phyloP scores from a whole-genome alignment of 768 basidiomycete species.

The Russula ochroleuca region DNA sequence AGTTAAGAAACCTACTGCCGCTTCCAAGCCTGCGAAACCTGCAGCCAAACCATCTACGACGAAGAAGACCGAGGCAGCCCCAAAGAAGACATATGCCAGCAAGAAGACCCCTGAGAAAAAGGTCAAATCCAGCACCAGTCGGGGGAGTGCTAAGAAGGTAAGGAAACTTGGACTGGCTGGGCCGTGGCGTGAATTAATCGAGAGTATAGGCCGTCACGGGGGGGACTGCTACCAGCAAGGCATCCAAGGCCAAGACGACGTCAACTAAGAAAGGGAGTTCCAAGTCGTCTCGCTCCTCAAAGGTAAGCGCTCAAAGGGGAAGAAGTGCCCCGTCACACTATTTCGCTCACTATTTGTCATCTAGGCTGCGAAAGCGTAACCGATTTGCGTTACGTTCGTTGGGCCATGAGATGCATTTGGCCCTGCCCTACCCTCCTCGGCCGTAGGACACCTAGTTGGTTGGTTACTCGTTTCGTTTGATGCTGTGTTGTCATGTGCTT shows the following conservation, averaged over 20 bases:
- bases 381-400: not conserved
- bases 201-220: conserved; percentile 51
- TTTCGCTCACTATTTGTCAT: not conserved
- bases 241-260: conserved; percentile 33
- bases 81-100: conserved; percentile 28
- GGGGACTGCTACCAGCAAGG: conserved; percentile 33
- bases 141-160: conserved; percentile 64
- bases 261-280: conserved; percentile 31
- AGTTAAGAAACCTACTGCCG: conserved; percentile 17
- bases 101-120: conserved; percentile 27
- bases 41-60: conserved; percentile 31
- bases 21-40: conserved; percentile 18
- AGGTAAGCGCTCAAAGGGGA: conserved; percentile 1
- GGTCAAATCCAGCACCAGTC: conserved; percentile 31
- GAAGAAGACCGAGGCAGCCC: conserved; percentile 30
- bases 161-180: conserved; percentile 1
- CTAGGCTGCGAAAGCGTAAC: conserved; percentile 14
- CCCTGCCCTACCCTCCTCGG: not conserved
- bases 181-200: conserved; percentile 5
- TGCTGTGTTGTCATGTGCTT: conserved; percentile 10
- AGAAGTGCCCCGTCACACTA: not conserved
- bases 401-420: not conserved
- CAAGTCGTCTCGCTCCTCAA: conserved; percentile 6
- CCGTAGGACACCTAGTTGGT: not conserved
- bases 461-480: not conserved